phyloP scores from a whole-genome alignment of 1,284 basidiomycete genomes.

The Cutaneotrichosporon dermatis region DNA sequence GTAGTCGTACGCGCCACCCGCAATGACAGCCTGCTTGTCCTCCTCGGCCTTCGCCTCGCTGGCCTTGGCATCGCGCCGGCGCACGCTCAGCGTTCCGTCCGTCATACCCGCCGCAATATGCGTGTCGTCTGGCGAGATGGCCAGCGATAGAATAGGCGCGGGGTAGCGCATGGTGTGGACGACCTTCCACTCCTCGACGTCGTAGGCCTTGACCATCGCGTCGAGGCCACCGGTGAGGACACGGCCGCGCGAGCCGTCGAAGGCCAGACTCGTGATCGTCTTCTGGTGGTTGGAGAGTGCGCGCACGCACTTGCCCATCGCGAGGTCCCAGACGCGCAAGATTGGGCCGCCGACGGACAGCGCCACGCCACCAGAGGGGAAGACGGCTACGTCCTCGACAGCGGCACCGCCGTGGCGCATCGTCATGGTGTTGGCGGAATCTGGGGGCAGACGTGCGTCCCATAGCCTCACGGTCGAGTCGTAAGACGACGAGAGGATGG shows the following conservation, averaged over 20 bases:
- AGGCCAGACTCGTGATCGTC: conserved; percentile 83
- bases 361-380: conserved; percentile 81
- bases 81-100: conserved; percentile 88
- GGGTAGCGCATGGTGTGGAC: conserved; percentile 99
- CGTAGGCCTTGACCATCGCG: conserved; percentile 98
- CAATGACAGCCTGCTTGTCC: conserved; percentile 52
- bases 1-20: conserved; percentile 64
- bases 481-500: conserved; percentile 90
- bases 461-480: conserved; percentile 87
- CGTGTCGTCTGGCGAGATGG: conserved; percentile 94
- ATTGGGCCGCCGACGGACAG: conserved; percentile 88
- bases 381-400: conserved; percentile 91
- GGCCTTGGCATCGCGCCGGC: conserved; percentile 72
- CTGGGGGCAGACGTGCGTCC: conserved; percentile 60
- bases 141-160: conserved; percentile 82
- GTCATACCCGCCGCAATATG: conserved; percentile 95
- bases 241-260: conserved; percentile 62
- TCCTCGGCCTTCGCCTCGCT: conserved; percentile 57
- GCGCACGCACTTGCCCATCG: conserved; percentile 79
- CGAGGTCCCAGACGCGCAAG: conserved; percentile 90
- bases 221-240: conserved; percentile 88
- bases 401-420: conserved; percentile 66
- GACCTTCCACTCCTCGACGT: conserved; percentile 87
- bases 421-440: conserved; percentile 58
- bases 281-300: conserved; percentile 97